phyloP scores from a whole-genome alignment of 768 basidiomycete species.

The Boletus coccyginus region DNA sequence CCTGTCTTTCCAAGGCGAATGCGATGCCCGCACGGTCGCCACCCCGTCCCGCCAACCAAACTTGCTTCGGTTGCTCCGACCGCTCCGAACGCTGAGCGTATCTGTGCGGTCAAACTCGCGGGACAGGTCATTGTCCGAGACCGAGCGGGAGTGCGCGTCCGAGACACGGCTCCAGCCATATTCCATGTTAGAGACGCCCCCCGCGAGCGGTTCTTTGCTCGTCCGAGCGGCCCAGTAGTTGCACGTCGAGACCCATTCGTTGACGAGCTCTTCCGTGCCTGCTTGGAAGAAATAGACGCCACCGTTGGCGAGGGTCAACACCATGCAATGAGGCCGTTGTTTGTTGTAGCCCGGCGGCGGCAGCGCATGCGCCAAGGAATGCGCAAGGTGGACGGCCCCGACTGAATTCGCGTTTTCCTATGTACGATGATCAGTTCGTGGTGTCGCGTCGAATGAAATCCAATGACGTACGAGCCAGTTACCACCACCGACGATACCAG shows the following conservation, averaged over 20 bases:
- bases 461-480: conserved; percentile 88
- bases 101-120: conserved; percentile 55
- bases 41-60: conserved; percentile 71
- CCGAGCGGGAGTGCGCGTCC: conserved; percentile 53
- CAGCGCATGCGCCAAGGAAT: conserved; percentile 82
- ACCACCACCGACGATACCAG: conserved; percentile 83
- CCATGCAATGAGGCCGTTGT: conserved; percentile 93
- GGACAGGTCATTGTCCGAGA: conserved; percentile 55
- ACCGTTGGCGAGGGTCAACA: conserved; percentile 82
- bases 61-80: conserved; percentile 69
- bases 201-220: conserved; percentile 91
- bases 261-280: conserved; percentile 97
- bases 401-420: conserved; percentile 86
- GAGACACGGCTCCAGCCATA: conserved; percentile 92
- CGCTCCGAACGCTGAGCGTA: conserved; percentile 70
- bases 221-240: conserved; percentile 99
- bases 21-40: conserved; percentile 58
- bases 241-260: conserved; percentile 98
- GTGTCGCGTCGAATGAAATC: background rate
- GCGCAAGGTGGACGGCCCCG: conserved; percentile 80
- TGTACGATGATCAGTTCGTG: conserved; percentile 3
- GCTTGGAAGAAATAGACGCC: conserved; percentile 98
- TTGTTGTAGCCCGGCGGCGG: conserved; percentile 91
- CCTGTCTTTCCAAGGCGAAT: conserved; percentile 76
- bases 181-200: conserved; percentile 99